Base-by-base conservation (phyloP, 495 filamentous ascomycete species). In the Penicillium roqueforti region DNA sequence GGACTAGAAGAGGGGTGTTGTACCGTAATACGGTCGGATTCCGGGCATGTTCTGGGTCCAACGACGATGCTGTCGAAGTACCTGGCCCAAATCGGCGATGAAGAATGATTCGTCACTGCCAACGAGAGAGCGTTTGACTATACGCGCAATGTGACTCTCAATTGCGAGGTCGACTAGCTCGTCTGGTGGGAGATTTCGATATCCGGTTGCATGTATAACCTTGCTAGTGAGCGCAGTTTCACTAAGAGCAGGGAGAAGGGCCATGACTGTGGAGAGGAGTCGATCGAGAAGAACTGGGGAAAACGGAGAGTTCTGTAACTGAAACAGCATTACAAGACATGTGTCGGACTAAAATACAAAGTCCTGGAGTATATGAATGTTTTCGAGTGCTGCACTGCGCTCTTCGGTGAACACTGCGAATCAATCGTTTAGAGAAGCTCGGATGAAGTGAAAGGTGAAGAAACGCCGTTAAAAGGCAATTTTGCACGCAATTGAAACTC, bases 91-190 rank as follows among this genome's bases (percentile, higher is more conserved):
- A 45, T 69, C 67, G 10, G 58, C 65, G 3, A 68, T 41, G 51
- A 66, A 66, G 51, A 69, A 69, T 1, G 65, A 47, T 14, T 61
- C 59, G 26, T 66, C 59, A 5, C 61, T 53, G 4, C 48, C 56
- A n/a, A 56, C 39, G 1, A 34, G 11, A 9, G 47, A 47, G 4
- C 28, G 23, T 47, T 54, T 56, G 7, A 28, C n/a, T 25, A 59
- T 31, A 11, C 41, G 44, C 6, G 31, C 26, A 7, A 59, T 56
- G 3, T 53, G 41, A 16, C 44, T 53, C 13, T 59, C 48, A 26
- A 62, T 62, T 16, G 56, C 53, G n/a, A 59, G 56, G 25, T 62
- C 59, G 10, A 60, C 31, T 2, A 60, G 45, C 22, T 50, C 39
- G 0, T 50, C 54, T 10, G 49, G 54, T 5, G 44, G 20, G 7